Base-by-base conservation (phyloP, 2,329 filamentous ascomycete genomes). In the Pestalotiopsis sp. region DNA sequence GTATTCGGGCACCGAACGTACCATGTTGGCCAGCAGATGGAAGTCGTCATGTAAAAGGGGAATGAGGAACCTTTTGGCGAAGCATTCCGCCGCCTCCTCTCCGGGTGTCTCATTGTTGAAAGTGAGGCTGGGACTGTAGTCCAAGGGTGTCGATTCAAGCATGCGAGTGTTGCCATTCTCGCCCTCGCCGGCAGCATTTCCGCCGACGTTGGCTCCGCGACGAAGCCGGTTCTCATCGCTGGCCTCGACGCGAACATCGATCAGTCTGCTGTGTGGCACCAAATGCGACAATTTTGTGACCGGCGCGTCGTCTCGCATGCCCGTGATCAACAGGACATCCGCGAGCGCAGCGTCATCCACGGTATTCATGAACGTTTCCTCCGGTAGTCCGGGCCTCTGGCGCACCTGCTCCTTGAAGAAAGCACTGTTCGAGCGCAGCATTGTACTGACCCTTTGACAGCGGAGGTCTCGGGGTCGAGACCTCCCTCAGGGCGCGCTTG, bases 301-400 rank as follows among this genome's bases (percentile, higher is more conserved):
- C 0, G 89, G 89, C 4, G 87, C 84, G 62, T 86, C 79, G 63
- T 92, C 89, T 80, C 88, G 85, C 85, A 91, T 87, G 0, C 88
- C 89, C 0, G 88, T 91, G 71, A 92, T 86, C 0, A 91, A 68
- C 58, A 91, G 77, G 62, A 90, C 86, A 68, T 90, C 85, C 2
- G 82, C 79, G 75, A 82, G 81, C 64, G 12, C 70, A 5, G 81
- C 80, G 13, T 70, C 68, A 41, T 78, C 20, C 2, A 90, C 84
- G 2, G 85, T 76, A 27, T 80, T 69, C 56, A 86, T 66, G 69
- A 90, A 90, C 73, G 86, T 81, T 67, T 88, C 82, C 71, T 86
- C 77, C 70, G 78, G 85, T 17, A 90, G 78, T 52, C 62, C 71
- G 69, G 87, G 86, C 57, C 79, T 78, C 73, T 80, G 69, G 36